Conservation (phyloP, 179 eudicot species). For the Silene vulgaris region DNA sequence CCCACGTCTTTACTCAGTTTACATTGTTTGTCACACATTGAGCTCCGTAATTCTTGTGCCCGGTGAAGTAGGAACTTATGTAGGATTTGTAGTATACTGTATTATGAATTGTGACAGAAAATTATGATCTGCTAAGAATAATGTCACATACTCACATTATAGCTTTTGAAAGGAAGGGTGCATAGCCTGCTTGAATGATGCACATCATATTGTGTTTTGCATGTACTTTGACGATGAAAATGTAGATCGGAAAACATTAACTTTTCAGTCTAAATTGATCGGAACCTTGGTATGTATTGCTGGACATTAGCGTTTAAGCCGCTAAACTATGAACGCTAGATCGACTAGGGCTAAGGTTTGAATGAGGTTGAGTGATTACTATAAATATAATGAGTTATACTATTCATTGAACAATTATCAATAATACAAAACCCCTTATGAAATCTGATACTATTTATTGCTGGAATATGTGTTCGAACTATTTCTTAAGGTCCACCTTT, state of each 20-base stretch:
- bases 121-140: too few relatives aligned
- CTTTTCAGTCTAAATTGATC: constrained; percentile 30
- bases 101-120: background rate
- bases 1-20: background rate
- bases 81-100: background rate
- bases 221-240: constrained; percentile 32
- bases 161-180: too few relatives aligned
- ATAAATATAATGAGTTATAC: too few relatives aligned
- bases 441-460: too few relatives aligned
- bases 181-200: background rate
- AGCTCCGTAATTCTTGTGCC: background rate
- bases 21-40: background rate
- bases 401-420: too few relatives aligned
- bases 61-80: background rate
- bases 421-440: too few relatives aligned
- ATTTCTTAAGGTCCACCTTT: too few relatives aligned
- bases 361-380: too few relatives aligned
- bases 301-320: too few relatives aligned
- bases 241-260: constrained; percentile 16
- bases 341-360: too few relatives aligned
- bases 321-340: too few relatives aligned
- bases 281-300: constrained; percentile 31
- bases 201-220: background rate
- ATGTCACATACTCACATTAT: too few relatives aligned
- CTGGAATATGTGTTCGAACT: constrained; percentile 37